These are phyloP conservation scores for Globisporangium barbulae DNA, from an alignment of 352 stramenopile species.

Conservation along the genomic window DNA sequence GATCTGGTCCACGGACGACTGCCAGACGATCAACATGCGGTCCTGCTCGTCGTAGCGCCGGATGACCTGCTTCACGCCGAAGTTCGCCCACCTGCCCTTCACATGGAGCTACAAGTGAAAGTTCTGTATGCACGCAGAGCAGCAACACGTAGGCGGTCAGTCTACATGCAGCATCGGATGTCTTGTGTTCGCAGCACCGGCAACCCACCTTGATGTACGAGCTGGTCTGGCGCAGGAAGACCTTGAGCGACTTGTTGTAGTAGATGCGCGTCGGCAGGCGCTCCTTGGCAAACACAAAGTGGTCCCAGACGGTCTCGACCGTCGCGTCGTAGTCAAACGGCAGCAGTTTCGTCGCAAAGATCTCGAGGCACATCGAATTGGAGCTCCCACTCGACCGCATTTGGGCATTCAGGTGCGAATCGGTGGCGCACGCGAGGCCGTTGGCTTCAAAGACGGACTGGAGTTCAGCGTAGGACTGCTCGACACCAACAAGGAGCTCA, in stretches of 20 bases:
- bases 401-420: constrained; percentile 23
- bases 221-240: constrained; percentile 9
- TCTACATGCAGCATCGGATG: neutral
- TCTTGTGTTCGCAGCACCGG: too few relatives aligned
- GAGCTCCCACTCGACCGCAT: constrained; percentile 18
- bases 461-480: constrained; percentile 24
- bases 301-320: constrained; percentile 34
- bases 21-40: constrained; percentile 45
- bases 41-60: constrained; percentile 32
- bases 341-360: constrained; percentile 28
- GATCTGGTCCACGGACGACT: constrained; percentile 35
- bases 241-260: constrained; percentile 26
- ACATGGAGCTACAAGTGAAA: constrained; percentile 39
- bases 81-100: constrained; percentile 27
- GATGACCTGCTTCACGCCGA: constrained; percentile 34
- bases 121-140: constrained; percentile 8
- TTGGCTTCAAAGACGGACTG: constrained; percentile 22
- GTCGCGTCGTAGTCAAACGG: constrained; percentile 29
- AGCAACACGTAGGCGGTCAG: neutral
- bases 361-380: constrained; percentile 27
- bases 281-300: constrained; percentile 30
- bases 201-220: constrained; percentile 15
- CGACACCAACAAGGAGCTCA: constrained; percentile 20
- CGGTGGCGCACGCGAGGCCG: constrained; percentile 20
- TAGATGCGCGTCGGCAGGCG: constrained; percentile 26